Percentiles rank a stretch among this genome's conserved stretches.
phyloP scores from a whole-genome alignment of 805 yeast genomes.

The Nadsonia fulvescens region DNA sequence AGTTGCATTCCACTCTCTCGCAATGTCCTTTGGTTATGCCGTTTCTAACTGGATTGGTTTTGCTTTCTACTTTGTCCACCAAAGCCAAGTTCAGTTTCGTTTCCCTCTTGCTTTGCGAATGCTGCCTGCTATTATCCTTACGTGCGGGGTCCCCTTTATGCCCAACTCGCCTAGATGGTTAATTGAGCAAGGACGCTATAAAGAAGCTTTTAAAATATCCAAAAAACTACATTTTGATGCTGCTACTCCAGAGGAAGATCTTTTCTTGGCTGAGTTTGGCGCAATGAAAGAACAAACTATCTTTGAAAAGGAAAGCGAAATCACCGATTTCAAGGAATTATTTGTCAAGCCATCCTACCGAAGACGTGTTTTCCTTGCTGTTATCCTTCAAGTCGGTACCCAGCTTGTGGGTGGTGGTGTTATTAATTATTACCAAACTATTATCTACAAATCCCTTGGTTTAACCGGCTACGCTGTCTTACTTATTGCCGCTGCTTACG shows the following conservation, averaged over 20 bases:
- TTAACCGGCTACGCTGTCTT: constrained; percentile 6
- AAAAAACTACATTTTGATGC: no score
- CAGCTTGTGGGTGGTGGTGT: no score
- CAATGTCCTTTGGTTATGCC: constrained; percentile 60
- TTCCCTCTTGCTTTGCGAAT: constrained; percentile 62
- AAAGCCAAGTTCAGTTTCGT: constrained; percentile 50
- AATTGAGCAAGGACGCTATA: constrained; percentile 44
- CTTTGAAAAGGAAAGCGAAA: constrained; percentile 5
- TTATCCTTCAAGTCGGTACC: constrained; percentile 3
- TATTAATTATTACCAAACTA: no score
- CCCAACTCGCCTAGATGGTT: constrained; percentile 85
- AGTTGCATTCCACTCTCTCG: constrained; percentile 54
- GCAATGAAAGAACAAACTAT: constrained; percentile 3
- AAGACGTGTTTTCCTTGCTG: constrained; percentile 2
- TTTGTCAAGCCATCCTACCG: constrained; percentile 2
- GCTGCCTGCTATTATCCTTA: constrained; percentile 35
- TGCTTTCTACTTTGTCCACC: constrained; percentile 33
- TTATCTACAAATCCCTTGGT: no score
- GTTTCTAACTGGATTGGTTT: constrained; percentile 33
- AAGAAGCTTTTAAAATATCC: constrained; percentile 26
- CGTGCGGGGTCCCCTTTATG: constrained; percentile 39
- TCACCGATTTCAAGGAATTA: constrained; percentile 5
- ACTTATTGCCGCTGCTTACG: constrained; percentile 13
- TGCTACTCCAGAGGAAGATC: constrained; percentile 4
- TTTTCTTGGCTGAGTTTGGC: constrained; percentile 4